These are phyloP conservation scores for Phaeoacremonium minimum DNA, from an alignment of 2,329 filamentous ascomycete species.

Conservation along the genomic window DNA sequence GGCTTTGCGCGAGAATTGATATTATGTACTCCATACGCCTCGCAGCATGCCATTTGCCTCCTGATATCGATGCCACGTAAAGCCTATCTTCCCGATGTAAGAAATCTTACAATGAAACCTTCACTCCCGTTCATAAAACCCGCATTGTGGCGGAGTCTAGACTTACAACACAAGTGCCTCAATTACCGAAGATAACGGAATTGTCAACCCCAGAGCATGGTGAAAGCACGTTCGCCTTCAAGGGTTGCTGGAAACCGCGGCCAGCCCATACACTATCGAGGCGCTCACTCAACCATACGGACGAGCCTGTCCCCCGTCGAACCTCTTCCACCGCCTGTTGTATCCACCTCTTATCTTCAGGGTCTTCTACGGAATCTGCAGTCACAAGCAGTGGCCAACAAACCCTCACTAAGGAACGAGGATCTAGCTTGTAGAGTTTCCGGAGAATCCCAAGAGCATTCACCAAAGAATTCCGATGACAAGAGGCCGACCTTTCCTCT, in stretches of 20 bases:
- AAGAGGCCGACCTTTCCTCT: background rate
- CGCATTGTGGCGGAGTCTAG: no score
- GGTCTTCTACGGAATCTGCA: background rate
- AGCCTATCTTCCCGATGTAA: no score
- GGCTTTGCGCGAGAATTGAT: background rate
- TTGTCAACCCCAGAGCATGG: no score
- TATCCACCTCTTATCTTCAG: background rate
- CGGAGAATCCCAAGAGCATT: background rate
- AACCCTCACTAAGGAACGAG: background rate
- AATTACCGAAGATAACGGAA: no score
- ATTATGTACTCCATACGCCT: background rate
- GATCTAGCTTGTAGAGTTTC: background rate
- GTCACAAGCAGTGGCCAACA: background rate
- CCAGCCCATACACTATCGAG: background rate
- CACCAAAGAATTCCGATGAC: background rate
- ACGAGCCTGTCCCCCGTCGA: background rate
- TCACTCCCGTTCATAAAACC: no score
- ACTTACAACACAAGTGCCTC: no score
- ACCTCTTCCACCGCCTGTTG: background rate
- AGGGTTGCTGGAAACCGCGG: background rate
- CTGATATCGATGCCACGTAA: no score
- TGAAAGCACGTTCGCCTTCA: no score
- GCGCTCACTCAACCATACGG: background rate
- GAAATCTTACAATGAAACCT: no score
- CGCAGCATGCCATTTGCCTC: no score